phyloP scores from a whole-genome alignment of 2,329 filamentous ascomycete genomes.

The Zopfia rhizophila region DNA sequence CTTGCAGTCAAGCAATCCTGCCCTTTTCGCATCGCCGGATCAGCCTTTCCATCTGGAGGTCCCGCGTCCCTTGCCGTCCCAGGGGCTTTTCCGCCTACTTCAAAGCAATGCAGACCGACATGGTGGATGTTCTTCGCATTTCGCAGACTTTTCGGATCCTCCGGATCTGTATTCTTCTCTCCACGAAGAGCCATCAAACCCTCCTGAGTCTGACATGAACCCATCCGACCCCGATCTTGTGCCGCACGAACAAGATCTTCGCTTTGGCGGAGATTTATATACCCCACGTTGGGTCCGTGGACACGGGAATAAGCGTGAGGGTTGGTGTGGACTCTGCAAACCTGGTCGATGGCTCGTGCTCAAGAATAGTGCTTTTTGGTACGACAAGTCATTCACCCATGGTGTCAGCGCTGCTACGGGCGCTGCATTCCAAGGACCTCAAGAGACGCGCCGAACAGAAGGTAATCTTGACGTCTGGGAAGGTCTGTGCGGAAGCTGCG shows the following conservation, averaged over 20 bases:
- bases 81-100: constrained; percentile 77
- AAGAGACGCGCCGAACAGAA: constrained; percentile 79
- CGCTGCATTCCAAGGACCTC: constrained; percentile 79
- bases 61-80: constrained; percentile 70
- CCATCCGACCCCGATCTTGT: constrained; percentile 78
- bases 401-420: constrained; percentile 86
- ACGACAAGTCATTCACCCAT: constrained; percentile 90
- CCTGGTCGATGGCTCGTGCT: constrained; percentile 86
- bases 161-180: constrained; percentile 81
- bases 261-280: constrained; percentile 84
- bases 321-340: constrained; percentile 91
- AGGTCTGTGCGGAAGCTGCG: constrained; percentile 79
- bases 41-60: constrained; percentile 65
- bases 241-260: constrained; percentile 77
- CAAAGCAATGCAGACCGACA: constrained; percentile 79
- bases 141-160: constrained; percentile 77
- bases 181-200: constrained; percentile 76
- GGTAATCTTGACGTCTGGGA: constrained; percentile 86
- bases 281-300: constrained; percentile 86
- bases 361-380: constrained; percentile 93
- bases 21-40: constrained; percentile 62
- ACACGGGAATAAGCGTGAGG: constrained; percentile 86
- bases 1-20: constrained; percentile 61
- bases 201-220: constrained; percentile 84
- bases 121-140: constrained; percentile 70